Conservation (phyloP, 441 rosid species). For the Mallotus repandus region DNA sequence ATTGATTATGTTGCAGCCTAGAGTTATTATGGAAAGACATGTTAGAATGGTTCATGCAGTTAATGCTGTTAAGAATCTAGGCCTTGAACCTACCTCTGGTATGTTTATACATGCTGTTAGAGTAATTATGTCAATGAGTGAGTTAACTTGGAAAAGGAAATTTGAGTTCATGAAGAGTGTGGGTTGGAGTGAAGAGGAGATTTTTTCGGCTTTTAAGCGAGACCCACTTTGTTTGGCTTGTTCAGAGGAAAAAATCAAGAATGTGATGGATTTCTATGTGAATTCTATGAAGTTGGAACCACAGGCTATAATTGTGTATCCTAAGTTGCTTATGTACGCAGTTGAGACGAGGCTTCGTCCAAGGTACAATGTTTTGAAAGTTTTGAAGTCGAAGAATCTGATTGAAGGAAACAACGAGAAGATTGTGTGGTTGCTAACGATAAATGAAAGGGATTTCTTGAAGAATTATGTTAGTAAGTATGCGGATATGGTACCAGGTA, state of each 20-base stretch:
- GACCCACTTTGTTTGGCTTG: constrained; percentile 15
- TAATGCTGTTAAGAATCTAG: constrained; percentile 4
- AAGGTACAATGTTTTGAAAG: constrained; percentile 26
- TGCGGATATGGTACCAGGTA: neutral
- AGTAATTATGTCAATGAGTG: neutral
- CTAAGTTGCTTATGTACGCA: constrained; percentile 17
- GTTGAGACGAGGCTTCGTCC: constrained; percentile 31
- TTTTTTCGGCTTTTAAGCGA: constrained; percentile 20
- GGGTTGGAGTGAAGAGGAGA: constrained; percentile 32
- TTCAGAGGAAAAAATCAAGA: constrained; percentile 29
- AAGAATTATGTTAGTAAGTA: neutral
- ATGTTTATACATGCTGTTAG: constrained; percentile 16
- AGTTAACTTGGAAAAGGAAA: constrained; percentile 21
- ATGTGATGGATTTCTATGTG: constrained; percentile 21
- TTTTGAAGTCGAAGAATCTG: constrained; percentile 28
- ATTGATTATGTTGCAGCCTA: neutral
- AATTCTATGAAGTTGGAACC: constrained; percentile 20
- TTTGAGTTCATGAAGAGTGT: constrained; percentile 25
- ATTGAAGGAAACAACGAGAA: constrained; percentile 7
- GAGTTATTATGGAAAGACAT: neutral
- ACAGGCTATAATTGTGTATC: constrained; percentile 8
- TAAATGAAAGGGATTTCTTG: neutral
- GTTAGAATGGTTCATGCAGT: constrained; percentile 15
- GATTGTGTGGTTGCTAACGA: neutral
- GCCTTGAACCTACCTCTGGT: neutral